A percentile compares a stretch with the other conserved stretches of the same genome.
Evolutionary conservation across 208 protist species (phyloP).

Genomic region (Trypanosoma avium): DNA sequence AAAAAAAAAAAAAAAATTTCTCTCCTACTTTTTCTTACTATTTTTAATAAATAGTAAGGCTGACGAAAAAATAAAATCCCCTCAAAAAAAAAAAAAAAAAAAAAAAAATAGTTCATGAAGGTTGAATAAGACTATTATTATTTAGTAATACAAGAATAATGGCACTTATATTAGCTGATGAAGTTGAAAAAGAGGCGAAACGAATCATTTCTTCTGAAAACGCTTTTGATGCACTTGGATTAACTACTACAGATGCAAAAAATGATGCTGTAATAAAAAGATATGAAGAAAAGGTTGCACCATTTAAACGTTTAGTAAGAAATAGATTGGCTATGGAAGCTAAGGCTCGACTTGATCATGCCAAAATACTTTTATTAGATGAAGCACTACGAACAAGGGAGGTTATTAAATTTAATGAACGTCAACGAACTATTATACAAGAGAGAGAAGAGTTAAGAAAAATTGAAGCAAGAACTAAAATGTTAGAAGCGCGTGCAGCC

Average conservation of each 20-base stretch:
- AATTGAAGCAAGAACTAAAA: conserved; percentile 59
- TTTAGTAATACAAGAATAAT: conserved; percentile 37
- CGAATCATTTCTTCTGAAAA: conserved; percentile 73
- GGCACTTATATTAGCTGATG: conserved; percentile 68
- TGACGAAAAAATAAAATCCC: no score
- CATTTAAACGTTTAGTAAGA: conserved; percentile 72
- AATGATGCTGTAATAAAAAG: conserved; percentile 46
- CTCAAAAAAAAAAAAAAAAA: no score
- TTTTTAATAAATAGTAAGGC: no score
- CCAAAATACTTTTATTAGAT: conserved; percentile 78
- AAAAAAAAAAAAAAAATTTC: no score
- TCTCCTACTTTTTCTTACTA: no score
- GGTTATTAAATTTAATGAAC: conserved; percentile 32
- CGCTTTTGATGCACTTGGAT: conserved; percentile 75
- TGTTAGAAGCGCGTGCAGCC: conserved; percentile 66
- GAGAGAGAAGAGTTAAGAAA: conserved; percentile 46
- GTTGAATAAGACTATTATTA: no score
- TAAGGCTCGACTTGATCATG: conserved; percentile 70
- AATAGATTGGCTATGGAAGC: conserved; percentile 78
- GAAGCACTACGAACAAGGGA: conserved; percentile 61
- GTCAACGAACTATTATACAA: conserved; percentile 30
- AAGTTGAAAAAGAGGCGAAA: conserved; percentile 54
- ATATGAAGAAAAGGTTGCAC: conserved; percentile 59
- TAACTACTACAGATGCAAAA: conserved; percentile 47
- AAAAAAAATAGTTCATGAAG: no score